Evolutionary conservation across 345 rosid species (phyloP).

Genomic region (Nephelium lappaceum): DNA sequence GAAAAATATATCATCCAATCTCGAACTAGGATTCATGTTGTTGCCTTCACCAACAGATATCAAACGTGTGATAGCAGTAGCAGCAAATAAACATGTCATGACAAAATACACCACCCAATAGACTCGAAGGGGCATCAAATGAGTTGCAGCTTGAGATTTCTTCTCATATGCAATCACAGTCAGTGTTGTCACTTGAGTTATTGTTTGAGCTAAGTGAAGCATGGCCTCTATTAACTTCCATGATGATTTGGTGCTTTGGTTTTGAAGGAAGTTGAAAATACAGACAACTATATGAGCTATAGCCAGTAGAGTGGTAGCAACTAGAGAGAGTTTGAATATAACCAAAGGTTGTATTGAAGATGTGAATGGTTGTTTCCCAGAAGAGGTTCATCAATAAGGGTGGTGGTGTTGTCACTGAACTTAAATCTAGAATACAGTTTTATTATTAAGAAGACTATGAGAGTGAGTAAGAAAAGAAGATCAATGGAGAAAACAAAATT

Average conservation of each 20-base stretch:
- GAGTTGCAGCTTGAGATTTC: conserved; percentile 56
- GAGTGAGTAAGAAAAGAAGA: conserved; percentile 48
- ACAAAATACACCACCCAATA: conserved; percentile 60
- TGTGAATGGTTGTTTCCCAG: conserved; percentile 33
- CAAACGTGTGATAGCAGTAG: conserved; percentile 42
- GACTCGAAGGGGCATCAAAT: conserved; percentile 61
- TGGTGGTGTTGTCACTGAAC: conserved; percentile 22
- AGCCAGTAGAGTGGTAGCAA: conserved; percentile 43
- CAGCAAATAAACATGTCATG: conserved; percentile 41
- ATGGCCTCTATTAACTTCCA: conserved; percentile 45
- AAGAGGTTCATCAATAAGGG: conserved; percentile 60
- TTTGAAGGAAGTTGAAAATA: conserved; percentile 45
- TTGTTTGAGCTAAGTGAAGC: conserved; percentile 78
- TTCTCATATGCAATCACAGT: conserved; percentile 66
- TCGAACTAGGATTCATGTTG: conserved; percentile 30
- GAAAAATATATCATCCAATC: conserved; percentile 60
- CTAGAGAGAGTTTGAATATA: conserved; percentile 59
- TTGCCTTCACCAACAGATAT: conserved; percentile 21
- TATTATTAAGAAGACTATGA: conserved; percentile 46
- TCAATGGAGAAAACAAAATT: conserved; percentile 58
- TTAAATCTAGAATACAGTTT: conserved; percentile 51
- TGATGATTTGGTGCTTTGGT: conserved; percentile 26
- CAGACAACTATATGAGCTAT: conserved; percentile 44
- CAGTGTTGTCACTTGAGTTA: conserved; percentile 46
- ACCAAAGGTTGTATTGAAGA: conserved; percentile 38